Base-by-base conservation (phyloP, 1,284 basidiomycete genomes). In the Sanguinoderma infundibulare region DNA sequence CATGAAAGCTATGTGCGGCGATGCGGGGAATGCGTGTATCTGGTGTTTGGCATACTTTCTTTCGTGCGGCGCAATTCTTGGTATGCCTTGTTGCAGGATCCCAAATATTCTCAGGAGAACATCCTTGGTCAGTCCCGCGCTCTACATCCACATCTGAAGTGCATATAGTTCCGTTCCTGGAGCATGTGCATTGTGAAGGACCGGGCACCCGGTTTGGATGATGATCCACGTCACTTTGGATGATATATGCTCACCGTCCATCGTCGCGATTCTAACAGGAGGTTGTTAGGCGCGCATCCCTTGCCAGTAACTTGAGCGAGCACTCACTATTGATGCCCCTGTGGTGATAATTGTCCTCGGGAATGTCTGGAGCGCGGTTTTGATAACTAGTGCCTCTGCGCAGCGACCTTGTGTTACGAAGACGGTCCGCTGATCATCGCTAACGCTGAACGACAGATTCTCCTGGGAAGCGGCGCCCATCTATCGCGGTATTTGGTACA, bases 401-500 rank as follows among this genome's bases (percentile, higher is more conserved):
- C 20, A 51, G 49, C 24, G 28, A 26, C 42, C 34, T 35, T 22
- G 22, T n/a, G 49, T 20, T 34, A 51, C 30, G 20, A 12, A 22
- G 30, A 34, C 30, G 30, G 49, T 51, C 34, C 24, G 49, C 49
- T 51, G 49, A 51, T 51, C 49, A 51, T 51, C 35, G n/a, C 32
- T 51, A 28, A 49, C 49, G 49, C 49, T 51, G 49, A 24, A 34
- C 20, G 20, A 35, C 49, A 51, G 49, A 51, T 51, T 34, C 49
- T 51, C 35, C 14, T 91, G 63, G 80, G 82, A 56, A 89, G 87
- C 69, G 89, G 89, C 61, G 90, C 89, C 57, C 88, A 89, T 70
- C 73, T 91, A 66, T 92, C 90, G 64, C 84, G 90, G 61, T 92
- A 92, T 74, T 81, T 92, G 59, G 80, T 87, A 46, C 90, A 92